A percentile compares a stretch with the other conserved stretches of the same genome.
These are phyloP conservation scores for Cubamyces sp. DNA, from an alignment of 768 basidiomycete species.

Conservation along the genomic window DNA sequence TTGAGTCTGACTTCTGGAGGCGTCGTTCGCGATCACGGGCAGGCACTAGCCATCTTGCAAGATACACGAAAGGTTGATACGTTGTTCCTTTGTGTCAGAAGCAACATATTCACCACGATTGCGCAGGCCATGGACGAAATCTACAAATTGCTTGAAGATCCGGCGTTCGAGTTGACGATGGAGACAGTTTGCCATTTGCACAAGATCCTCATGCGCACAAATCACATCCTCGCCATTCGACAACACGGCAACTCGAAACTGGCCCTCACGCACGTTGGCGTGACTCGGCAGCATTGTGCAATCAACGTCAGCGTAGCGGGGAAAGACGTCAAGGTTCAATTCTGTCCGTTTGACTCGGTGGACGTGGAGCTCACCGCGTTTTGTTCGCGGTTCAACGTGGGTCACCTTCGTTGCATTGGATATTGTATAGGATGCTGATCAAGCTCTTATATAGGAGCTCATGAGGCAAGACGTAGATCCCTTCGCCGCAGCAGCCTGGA, in stretches of 20 bases:
- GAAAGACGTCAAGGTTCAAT: constrained; percentile 20
- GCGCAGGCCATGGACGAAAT: constrained; percentile 20
- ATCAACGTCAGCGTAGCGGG: constrained; percentile 19
- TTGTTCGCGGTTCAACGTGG: constrained; percentile 21
- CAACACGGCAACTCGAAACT: constrained; percentile 1
- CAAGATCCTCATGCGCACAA: constrained; percentile 20
- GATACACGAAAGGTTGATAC: constrained; percentile 2
- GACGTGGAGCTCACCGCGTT: constrained; percentile 21
- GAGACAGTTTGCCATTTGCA: constrained; percentile 19
- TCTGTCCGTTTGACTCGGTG: constrained; percentile 23
- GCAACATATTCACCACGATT: neutral
- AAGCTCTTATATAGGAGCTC: neutral
- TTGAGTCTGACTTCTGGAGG: constrained; percentile 2
- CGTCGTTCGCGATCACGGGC: constrained; percentile 11
- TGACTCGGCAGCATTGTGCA: constrained; percentile 12
- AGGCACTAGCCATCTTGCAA: constrained; percentile 15
- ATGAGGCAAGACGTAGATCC: constrained; percentile 16
- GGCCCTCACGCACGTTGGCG: constrained; percentile 13
- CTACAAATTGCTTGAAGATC: constrained; percentile 12
- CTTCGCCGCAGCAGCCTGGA: constrained; percentile 22
- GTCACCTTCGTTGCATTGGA: neutral
- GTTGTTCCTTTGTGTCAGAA: too few relatives aligned
- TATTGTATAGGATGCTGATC: neutral
- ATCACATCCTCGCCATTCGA: constrained; percentile 15
- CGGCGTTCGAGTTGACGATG: constrained; percentile 9